Base-by-base conservation (phyloP, 2,329 filamentous ascomycete genomes). In the Fusarium albidum region DNA sequence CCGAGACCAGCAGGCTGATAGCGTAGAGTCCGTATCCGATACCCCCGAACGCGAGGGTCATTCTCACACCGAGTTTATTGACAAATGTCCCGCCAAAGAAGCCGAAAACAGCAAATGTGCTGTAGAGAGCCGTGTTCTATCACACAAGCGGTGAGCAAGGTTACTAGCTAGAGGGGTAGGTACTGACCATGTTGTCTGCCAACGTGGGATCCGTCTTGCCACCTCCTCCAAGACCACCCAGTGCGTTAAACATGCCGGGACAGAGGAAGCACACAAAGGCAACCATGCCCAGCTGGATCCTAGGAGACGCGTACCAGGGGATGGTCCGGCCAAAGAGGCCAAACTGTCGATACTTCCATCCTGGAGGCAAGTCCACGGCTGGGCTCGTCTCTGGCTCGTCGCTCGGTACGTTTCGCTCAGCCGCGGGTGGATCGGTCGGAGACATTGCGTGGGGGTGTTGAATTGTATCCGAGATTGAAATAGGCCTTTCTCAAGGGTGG, bases 11-110 rank as follows among this genome's bases (percentile, higher is more conserved):
- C 71, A 91, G 87, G 50, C 83, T 84, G 41, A 61, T 61, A 33
- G 88, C 82, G 69, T 92, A 92, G 72, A 92, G 75, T 66, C 82
- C 85, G 75, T 93, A 94, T 40, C 90, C 90, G 33, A 92, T 73
- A 15, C 90, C 89, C 46, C 90, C 90, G 64, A 93, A 82, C 4
- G 84, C 79, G 40, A 93, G 77, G 7, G 89, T 87, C 18, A 79
- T 68, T 65, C 82, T 84, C 57, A 92, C 81, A 48, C 90, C 90
- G 41, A 92, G 79, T 63, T 82, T 84, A 77, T 94, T 94, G 75
- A 88, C 86, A 67, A 92, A 82, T 34, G 88, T 92, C 49, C 88
- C 88, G 60, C 89, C 88, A 69, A 89, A 82, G 73, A 91, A 83
- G 52, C 84, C 88, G 28, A 86, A 79, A 40, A 85, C 76, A 28